Evolutionary conservation across 306 rosid genomes (phyloP).

Genomic region (Rosa multiflora): DNA sequence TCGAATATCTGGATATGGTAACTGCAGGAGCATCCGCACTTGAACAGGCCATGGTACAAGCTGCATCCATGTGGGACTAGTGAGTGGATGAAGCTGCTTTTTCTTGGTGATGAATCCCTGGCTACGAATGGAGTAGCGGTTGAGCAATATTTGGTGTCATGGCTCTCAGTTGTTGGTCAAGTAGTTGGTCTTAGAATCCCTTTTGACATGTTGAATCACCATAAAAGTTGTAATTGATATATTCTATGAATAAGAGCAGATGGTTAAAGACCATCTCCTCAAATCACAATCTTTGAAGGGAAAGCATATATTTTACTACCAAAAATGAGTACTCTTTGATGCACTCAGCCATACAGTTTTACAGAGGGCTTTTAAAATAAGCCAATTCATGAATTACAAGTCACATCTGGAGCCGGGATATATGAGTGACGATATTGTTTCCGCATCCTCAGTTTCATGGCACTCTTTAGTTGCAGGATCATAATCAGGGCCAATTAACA

Average conservation of each 20-base stretch:
- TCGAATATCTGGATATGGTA: neutral
- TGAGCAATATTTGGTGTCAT: slow-evolving; percentile 58
- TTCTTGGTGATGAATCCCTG: slow-evolving; percentile 29
- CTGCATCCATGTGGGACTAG: slow-evolving; percentile 89
- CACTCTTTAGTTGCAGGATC: neutral
- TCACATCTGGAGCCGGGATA: neutral
- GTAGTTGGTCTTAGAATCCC: slow-evolving; percentile 71
- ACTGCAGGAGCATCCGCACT: slow-evolving; percentile 79
- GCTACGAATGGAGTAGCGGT: slow-evolving; percentile 33
- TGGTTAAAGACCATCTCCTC: neutral
- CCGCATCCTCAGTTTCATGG: neutral
- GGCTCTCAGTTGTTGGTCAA: slow-evolving; percentile 90
- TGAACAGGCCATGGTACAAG: slow-evolving; percentile 87
- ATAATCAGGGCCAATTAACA: neutral
- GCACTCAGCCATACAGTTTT: neutral
- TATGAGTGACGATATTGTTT: neutral
- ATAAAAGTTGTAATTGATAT: neutral
- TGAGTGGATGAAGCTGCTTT: slow-evolving; percentile 90
- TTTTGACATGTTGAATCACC: slow-evolving; percentile 40
- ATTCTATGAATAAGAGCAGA: neutral
- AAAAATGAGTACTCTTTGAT: neutral
- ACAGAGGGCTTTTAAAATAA: neutral
- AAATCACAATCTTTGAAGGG: neutral
- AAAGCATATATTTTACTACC: neutral
- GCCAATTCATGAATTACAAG: neutral